Conservation (phyloP, 305 asterid genomes). For the Solanum hybrid region DNA sequence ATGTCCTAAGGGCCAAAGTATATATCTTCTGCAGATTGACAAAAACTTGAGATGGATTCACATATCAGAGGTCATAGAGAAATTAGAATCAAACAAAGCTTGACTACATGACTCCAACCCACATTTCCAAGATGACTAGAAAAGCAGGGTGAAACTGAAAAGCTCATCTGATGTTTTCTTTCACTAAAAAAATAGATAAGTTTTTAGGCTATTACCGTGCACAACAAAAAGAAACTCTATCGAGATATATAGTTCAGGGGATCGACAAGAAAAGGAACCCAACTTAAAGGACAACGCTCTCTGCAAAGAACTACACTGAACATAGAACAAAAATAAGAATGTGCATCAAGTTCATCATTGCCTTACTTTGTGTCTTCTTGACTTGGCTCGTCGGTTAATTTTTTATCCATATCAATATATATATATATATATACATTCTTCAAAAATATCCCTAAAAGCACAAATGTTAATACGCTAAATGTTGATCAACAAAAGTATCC, state of each 20-base stretch:
- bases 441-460: neutral
- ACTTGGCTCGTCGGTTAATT: neutral
- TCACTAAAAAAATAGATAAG: neutral
- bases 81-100: neutral
- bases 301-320: neutral
- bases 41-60: neutral
- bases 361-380: neutral
- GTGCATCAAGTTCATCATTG: neutral
- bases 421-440: neutral
- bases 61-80: neutral
- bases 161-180: neutral
- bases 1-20: neutral
- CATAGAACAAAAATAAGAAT: neutral
- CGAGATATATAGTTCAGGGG: neutral
- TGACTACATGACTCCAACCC: neutral
- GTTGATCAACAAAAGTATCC: neutral
- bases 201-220: neutral
- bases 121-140: neutral
- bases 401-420: neutral
- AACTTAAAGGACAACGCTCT: neutral
- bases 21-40: neutral
- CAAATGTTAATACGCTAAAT: neutral
- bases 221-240: neutral
- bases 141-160: neutral
- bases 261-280: neutral